phyloP scores from a whole-genome alignment of 148 eudicot species.

The Arctostaphylos glauca region DNA sequence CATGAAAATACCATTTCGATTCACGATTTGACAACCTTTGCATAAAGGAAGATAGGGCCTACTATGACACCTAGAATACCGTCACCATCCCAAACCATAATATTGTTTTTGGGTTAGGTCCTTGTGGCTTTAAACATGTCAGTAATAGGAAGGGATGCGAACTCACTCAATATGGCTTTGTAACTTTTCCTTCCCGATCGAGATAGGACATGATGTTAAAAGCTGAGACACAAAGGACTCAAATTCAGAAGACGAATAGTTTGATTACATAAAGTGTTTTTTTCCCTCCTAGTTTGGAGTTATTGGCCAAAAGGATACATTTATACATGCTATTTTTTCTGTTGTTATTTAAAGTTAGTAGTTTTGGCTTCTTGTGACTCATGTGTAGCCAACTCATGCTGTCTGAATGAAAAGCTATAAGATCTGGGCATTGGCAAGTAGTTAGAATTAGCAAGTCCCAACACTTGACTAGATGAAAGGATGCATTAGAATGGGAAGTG shows the following conservation, averaged over 20 bases:
- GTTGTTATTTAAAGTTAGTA: not conserved
- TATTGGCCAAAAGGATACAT: not conserved
- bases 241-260: not conserved
- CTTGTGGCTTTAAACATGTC: not conserved
- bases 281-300: not conserved
- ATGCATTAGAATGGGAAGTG: slow-evolving; percentile 2
- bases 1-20: too few relatives aligned
- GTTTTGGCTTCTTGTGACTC: not conserved
- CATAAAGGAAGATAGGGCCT: not conserved
- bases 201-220: not conserved
- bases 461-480: not conserved
- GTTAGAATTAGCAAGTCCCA: not conserved
- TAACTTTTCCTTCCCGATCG: not conserved
- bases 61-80: not conserved
- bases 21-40: too few relatives aligned
- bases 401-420: not conserved
- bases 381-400: not conserved
- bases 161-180: not conserved
- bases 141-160: not conserved
- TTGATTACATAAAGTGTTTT: not conserved
- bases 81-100: not conserved
- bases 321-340: not conserved
- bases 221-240: not conserved
- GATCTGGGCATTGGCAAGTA: not conserved
- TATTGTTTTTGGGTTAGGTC: not conserved